Evolutionary conservation across 2,329 filamentous ascomycete genomes (phyloP).

Genomic region (Raffaelea albimanens): DNA sequence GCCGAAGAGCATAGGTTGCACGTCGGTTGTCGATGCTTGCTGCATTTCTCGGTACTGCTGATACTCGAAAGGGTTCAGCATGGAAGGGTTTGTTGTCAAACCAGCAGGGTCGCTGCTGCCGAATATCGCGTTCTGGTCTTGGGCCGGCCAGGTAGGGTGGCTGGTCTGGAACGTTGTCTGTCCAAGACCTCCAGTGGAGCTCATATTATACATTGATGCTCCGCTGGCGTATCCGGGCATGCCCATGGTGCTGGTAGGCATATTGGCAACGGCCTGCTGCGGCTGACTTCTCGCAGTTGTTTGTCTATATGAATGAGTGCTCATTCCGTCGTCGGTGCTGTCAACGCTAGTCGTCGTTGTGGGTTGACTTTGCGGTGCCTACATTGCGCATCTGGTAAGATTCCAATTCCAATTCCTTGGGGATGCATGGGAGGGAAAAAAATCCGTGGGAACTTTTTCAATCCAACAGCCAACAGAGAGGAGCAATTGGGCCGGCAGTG

Average conservation of each 20-base stretch:
- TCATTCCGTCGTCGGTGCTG: neutral
- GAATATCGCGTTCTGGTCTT: neutral
- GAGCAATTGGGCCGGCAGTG: too few relatives aligned
- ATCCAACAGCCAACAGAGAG: too few relatives aligned
- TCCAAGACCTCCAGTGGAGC: neutral
- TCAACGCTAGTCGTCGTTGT: neutral
- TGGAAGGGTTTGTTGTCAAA: neutral
- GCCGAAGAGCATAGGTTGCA: neutral
- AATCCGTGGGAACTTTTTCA: too few relatives aligned
- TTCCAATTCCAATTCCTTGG: neutral
- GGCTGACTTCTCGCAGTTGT: neutral
- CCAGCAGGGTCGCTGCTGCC: neutral
- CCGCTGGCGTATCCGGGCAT: neutral
- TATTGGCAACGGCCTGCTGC: neutral
- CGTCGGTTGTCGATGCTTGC: neutral
- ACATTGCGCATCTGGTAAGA: neutral
- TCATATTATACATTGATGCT: neutral
- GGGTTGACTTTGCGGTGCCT: neutral
- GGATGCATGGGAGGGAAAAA: neutral
- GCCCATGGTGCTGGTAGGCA: too few relatives aligned
- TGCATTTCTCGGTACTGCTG: neutral
- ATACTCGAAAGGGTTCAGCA: constrained; percentile 2
- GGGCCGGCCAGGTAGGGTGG: neutral
- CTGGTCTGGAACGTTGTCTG: neutral
- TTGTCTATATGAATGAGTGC: neutral